phyloP scores from a whole-genome alignment of 176 grass and related monocot species.

The Phoenix dactylifera region DNA sequence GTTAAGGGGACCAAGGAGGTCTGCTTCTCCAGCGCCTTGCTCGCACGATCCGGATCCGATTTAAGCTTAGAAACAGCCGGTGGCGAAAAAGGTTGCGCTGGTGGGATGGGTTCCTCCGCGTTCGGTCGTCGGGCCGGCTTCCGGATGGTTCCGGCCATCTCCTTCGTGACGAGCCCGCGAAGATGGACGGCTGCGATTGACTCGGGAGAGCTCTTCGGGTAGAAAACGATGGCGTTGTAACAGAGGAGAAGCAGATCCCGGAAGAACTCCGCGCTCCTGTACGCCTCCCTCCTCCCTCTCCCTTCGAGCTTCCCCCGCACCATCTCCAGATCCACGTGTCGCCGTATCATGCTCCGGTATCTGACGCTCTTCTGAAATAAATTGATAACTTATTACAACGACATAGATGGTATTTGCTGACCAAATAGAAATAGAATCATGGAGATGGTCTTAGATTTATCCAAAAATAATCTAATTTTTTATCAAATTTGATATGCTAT shows the following conservation, averaged over 20 bases:
- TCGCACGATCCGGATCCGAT: conserved; percentile 34
- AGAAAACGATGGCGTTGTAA: conserved; percentile 69
- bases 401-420: no score
- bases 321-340: conserved; percentile 71
- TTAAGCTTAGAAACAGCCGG: conserved; percentile 23
- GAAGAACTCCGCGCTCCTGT: conserved; percentile 54
- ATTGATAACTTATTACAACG: neutral
- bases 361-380: conserved; percentile 29
- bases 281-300: neutral
- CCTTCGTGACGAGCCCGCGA: conserved; percentile 32
- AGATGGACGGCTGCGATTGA: conserved; percentile 36
- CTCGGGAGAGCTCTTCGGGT: conserved; percentile 43
- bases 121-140: conserved; percentile 2
- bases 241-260: conserved; percentile 72
- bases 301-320: conserved; percentile 38
- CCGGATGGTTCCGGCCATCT: conserved; percentile 17
- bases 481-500: no score
- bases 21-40: conserved; percentile 48
- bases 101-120: no score
- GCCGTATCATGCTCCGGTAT: conserved; percentile 49
- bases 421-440: no score
- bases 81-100: neutral
- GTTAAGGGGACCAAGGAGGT: conserved; percentile 25
- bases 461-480: no score
- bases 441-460: no score